Evolutionary conservation across 306 rosid species (phyloP).

Genomic region (Sicyos baderoa): DNA sequence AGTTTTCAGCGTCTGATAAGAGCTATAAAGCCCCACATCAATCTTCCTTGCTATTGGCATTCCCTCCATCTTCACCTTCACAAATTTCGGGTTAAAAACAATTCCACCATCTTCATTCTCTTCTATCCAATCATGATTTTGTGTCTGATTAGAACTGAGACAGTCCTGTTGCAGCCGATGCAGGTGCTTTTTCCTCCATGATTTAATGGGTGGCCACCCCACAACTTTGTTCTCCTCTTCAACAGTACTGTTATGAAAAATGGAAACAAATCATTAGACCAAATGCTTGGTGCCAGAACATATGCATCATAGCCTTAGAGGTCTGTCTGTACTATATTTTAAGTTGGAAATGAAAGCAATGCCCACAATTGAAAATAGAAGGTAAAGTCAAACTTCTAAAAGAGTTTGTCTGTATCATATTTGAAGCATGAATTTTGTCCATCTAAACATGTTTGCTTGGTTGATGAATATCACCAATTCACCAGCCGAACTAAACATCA

Average conservation of each 20-base stretch:
- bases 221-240: slow-evolving; percentile 37
- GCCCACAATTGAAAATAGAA: not conserved
- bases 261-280: not conserved
- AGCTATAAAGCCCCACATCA: slow-evolving; percentile 43
- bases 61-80: slow-evolving; percentile 89
- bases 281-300: slow-evolving; percentile 11
- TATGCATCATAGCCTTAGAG: not conserved
- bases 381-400: too few relatives aligned
- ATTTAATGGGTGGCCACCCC: slow-evolving; percentile 90
- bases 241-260: slow-evolving; percentile 23
- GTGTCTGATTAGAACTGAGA: slow-evolving; percentile 15
- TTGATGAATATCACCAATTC: not conserved
- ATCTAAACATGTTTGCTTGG: not conserved
- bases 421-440: slow-evolving; percentile 6
- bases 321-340: not conserved
- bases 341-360: not conserved
- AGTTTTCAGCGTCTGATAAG: slow-evolving; percentile 45
- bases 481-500: not conserved
- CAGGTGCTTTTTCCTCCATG: slow-evolving; percentile 60
- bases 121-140: slow-evolving; percentile 15
- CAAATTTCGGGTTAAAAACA: slow-evolving; percentile 33
- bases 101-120: slow-evolving; percentile 28
- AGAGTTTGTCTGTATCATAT: not conserved
- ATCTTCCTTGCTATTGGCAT: slow-evolving; percentile 57
- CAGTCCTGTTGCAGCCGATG: slow-evolving; percentile 25